Evolutionary conservation across 345 rosid species (phyloP).

Genomic region (Salix viminalis): DNA sequence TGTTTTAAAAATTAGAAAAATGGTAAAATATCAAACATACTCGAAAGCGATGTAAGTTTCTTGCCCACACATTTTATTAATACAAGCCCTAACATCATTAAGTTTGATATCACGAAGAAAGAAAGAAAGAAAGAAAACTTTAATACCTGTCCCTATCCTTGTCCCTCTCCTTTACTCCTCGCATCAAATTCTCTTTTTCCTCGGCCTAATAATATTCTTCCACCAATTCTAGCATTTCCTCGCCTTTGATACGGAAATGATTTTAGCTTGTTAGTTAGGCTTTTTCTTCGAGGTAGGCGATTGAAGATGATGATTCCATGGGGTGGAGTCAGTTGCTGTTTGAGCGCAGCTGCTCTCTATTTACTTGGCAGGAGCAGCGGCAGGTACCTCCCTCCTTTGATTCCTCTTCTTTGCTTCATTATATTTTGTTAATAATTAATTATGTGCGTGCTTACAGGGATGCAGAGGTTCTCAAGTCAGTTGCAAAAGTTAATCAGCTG

Average conservation of each 20-base stretch:
- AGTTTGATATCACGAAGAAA: background rate
- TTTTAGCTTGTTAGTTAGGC: background rate
- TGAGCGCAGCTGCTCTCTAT: slow-evolving; percentile 83
- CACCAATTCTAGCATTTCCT: background rate
- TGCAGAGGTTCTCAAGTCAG: slow-evolving; percentile 74
- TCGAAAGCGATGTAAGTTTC: no score
- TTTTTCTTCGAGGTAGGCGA: background rate
- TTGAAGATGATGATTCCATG: slow-evolving; percentile 59
- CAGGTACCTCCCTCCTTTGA: slow-evolving; percentile 37
- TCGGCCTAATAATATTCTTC: background rate
- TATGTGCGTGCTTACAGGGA: slow-evolving; percentile 40
- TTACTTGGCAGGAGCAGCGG: slow-evolving; percentile 91
- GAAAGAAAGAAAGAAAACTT: background rate
- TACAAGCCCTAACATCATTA: background rate
- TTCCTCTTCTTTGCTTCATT: background rate
- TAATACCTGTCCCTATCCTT: background rate
- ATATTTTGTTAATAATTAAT: background rate
- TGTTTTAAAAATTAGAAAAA: no score
- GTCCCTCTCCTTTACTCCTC: slow-evolving; percentile 19
- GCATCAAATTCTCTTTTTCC: slow-evolving; percentile 30
- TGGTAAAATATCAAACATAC: no score
- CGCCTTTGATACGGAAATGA: background rate
- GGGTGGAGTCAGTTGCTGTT: slow-evolving; percentile 86
- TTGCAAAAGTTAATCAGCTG: slow-evolving; percentile 69
- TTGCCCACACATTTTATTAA: no score